Evolutionary conservation across 805 yeast species (phyloP).

Genomic region (Wickerhamiella kazuoi): DNA sequence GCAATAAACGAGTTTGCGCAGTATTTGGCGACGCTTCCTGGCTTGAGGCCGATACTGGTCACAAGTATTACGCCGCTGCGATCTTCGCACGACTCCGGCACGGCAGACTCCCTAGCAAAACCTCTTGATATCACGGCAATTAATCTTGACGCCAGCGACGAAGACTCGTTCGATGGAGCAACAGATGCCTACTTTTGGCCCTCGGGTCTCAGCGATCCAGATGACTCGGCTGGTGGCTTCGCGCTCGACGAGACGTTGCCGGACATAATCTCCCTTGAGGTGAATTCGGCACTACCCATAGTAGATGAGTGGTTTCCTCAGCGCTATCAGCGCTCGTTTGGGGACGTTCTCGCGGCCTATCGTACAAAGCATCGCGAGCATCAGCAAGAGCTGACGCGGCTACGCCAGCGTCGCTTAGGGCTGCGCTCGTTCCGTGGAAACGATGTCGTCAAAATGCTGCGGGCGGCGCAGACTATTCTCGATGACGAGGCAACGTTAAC

Average conservation of each 20-base stretch:
- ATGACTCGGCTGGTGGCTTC: not conserved
- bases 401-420: slow-evolving; percentile 1
- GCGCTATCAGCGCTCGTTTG: slow-evolving; percentile 1
- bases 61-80: too few species aligned
- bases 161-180: not conserved
- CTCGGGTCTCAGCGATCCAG: not conserved
- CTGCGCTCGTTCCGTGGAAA: slow-evolving; percentile 2
- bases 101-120: not conserved
- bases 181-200: not conserved
- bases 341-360: not conserved
- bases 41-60: not conserved
- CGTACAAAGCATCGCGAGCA: not conserved
- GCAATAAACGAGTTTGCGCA: not conserved
- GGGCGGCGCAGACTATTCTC: not conserved
- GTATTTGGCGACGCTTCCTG: not conserved
- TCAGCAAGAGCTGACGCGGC: not conserved
- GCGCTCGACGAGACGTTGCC: not conserved
- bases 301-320: slow-evolving; percentile 4
- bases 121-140: not conserved
- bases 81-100: too few species aligned
- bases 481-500: too few species aligned
- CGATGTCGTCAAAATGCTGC: slow-evolving; percentile 2
- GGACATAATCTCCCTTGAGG: not conserved
- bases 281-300: not conserved
- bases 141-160: not conserved